Evolutionary conservation across 164 flowering plant species (phyloP).

Genomic region (Dillenia turbinata): DNA sequence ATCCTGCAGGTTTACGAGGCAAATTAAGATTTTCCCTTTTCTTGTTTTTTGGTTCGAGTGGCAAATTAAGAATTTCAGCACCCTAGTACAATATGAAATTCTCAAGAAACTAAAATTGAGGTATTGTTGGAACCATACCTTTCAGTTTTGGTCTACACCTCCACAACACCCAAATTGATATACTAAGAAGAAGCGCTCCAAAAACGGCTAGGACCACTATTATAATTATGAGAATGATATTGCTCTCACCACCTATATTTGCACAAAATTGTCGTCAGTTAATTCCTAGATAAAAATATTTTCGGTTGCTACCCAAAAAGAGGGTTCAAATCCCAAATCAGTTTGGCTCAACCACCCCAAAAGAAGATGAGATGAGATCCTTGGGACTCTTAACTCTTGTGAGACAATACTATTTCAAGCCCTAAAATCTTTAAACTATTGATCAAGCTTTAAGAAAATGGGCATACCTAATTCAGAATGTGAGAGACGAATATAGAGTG

Average conservation of each 20-base stretch:
- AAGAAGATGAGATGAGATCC: not conserved
- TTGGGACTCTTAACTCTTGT: not conserved
- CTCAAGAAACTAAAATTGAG: constrained; percentile 8
- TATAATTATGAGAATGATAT: constrained; percentile 9
- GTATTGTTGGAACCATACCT: constrained; percentile 18
- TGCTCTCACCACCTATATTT: constrained; percentile 16
- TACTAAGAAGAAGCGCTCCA: constrained; percentile 16
- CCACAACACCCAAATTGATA: constrained; percentile 28
- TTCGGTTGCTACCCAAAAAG: not conserved
- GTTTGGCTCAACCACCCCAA: not conserved
- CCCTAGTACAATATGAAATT: no score
- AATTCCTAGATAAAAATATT: not conserved
- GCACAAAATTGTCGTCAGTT: not conserved
- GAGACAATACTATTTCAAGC: no score
- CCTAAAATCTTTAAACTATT: no score
- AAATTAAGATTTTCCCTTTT: no score
- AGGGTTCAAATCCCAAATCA: not conserved
- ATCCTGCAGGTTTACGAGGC: not conserved
- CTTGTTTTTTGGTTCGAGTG: no score
- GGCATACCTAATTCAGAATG: constrained; percentile 48
- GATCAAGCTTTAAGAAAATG: not conserved
- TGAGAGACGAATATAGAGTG: constrained; percentile 34
- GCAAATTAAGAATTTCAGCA: no score
- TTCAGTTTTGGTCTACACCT: constrained; percentile 24
- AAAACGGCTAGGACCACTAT: constrained; percentile 18